phyloP scores from a whole-genome alignment of 2,329 filamentous ascomycete genomes.

The Neonectria sp. region DNA sequence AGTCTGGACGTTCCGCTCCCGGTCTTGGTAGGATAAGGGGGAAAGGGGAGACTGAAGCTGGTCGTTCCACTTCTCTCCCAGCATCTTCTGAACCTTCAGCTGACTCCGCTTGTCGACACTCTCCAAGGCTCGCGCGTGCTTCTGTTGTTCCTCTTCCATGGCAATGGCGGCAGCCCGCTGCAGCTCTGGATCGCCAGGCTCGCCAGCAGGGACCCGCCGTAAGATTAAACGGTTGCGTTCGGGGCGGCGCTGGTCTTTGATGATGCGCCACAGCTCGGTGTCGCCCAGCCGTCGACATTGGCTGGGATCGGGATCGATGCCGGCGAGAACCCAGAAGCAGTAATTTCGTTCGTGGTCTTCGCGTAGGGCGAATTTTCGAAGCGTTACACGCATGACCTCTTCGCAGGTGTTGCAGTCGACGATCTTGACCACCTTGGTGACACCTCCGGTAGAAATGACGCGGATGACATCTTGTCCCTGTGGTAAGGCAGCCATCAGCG shows the following conservation, averaged over 20 bases:
- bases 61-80: conserved; percentile 89
- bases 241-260: conserved; percentile 86
- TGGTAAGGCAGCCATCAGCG: conserved; percentile 88
- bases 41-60: conserved; percentile 88
- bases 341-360: conserved; percentile 96
- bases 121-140: conserved; percentile 75
- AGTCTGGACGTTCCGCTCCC: conserved; percentile 77
- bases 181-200: conserved; percentile 89
- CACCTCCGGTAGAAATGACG: conserved; percentile 92
- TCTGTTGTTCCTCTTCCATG: conserved; percentile 86
- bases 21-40: conserved; percentile 80
- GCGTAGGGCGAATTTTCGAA: conserved; percentile 89
- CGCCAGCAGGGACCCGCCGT: conserved; percentile 91
- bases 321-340: conserved; percentile 95
- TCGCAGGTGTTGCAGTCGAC: conserved; percentile 92
- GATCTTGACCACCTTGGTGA: conserved; percentile 95
- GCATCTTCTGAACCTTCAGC: conserved; percentile 88
- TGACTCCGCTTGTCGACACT: conserved; percentile 83
- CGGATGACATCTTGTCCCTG: conserved; percentile 90
- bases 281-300: conserved; percentile 89
- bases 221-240: conserved; percentile 94
- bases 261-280: conserved; percentile 90
- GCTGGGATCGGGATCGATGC: conserved; percentile 84
- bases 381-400: conserved; percentile 90
- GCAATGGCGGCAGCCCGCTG: conserved; percentile 91